A percentile compares a stretch with the other conserved stretches of the same genome.
These are phyloP conservation scores for Lathyrus sativus DNA, from an alignment of 306 rosid genomes.

Conservation along the genomic window DNA sequence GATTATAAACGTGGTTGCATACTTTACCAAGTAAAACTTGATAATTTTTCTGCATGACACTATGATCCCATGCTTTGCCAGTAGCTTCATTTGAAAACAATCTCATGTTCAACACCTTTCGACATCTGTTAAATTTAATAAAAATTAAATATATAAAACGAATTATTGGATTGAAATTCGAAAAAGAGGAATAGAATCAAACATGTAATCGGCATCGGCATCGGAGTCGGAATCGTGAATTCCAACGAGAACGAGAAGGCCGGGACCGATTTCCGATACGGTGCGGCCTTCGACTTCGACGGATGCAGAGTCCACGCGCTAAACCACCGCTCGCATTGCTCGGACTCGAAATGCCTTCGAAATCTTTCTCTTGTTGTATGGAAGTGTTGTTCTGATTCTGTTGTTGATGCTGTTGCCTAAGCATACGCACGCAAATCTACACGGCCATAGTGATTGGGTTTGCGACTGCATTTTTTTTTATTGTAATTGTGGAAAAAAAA, in stretches of 20 bases:
- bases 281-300: conserved; percentile 81
- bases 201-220: conserved; percentile 87
- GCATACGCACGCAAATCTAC: background rate
- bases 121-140: conserved; percentile 59
- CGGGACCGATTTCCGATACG: conserved; percentile 88
- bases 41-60: conserved; percentile 76
- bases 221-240: conserved; percentile 79
- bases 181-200: background rate
- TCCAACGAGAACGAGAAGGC: conserved; percentile 87
- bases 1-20: background rate
- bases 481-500: too few species aligned
- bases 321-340: conserved; percentile 90
- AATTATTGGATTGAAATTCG: background rate
- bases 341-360: conserved; percentile 28
- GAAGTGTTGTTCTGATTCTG: background rate
- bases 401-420: background rate
- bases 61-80: conserved; percentile 86
- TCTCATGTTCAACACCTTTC: conserved; percentile 93
- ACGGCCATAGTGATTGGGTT: background rate
- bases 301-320: conserved; percentile 88
- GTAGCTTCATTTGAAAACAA: conserved; percentile 72
- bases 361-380: background rate
- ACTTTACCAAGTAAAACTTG: conserved; percentile 69
- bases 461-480: background rate
- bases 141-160: background rate